A percentile compares a stretch with the other conserved stretches of the same genome.
phyloP scores from a whole-genome alignment of 495 filamentous ascomycete species.

The Daldinia decipiens region DNA sequence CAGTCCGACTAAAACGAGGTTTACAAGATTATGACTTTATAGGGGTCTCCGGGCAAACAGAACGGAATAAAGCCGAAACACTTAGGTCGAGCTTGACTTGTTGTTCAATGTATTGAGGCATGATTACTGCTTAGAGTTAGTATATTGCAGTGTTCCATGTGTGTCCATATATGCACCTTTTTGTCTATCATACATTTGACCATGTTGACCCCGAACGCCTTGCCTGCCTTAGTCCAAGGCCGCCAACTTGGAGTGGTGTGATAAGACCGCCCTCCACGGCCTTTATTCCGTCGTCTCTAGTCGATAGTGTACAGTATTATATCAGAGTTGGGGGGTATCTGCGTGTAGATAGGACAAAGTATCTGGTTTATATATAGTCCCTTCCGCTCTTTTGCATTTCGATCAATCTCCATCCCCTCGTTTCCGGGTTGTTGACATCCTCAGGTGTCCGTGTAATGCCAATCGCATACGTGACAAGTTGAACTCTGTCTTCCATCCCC shows the following conservation, averaged over 20 bases:
- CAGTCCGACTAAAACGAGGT: neutral
- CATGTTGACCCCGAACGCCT: constrained; percentile 44
- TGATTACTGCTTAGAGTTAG: constrained; percentile 21
- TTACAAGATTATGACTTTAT: neutral
- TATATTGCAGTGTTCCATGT: constrained; percentile 35
- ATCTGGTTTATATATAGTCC: constrained; percentile 74
- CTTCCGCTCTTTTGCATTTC: constrained; percentile 98
- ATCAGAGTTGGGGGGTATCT: constrained; percentile 25
- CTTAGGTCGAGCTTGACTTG: constrained; percentile 8
- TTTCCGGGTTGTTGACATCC: constrained; percentile 96
- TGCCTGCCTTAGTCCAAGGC: constrained; percentile 37
- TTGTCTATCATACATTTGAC: constrained; percentile 49
- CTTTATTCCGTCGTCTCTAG: constrained; percentile 29
- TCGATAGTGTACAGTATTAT: constrained; percentile 47
- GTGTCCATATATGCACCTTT: constrained; percentile 40
- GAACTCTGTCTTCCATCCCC: constrained; percentile 99
- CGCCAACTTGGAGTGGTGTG: constrained; percentile 47
- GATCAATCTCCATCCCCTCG: constrained; percentile 93
- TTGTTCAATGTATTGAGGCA: constrained; percentile 26
- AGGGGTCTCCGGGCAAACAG: neutral
- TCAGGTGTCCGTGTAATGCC: constrained; percentile 92
- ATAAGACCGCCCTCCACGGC: constrained; percentile 34
- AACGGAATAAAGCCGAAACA: neutral
- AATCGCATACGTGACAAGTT: constrained; percentile 97
- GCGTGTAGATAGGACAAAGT: constrained; percentile 14